Base-by-base conservation (phyloP, 1,139 yeast species). In the Kodamaea ohmeri region DNA sequence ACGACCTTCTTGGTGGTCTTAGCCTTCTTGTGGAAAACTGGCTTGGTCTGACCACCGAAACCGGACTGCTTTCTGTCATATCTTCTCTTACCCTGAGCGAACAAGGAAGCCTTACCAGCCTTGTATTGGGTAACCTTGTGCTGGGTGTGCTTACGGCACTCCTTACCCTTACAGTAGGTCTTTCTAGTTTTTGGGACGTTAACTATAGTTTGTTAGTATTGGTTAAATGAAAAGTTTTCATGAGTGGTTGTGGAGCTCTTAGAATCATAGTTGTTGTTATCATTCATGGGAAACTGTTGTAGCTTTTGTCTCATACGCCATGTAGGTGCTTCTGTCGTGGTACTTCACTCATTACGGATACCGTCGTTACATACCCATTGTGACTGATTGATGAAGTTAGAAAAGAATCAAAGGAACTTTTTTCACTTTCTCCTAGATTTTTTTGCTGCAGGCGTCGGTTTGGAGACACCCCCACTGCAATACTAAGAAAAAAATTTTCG, bases 31-130 rank as follows among this genome's bases (percentile, higher is more conserved):
- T 89, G 97, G 97, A 92, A 92, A 78, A 94, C 87, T 71, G 86
- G 98, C 83, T 89, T 92, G 78, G 98, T 92, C 81, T 92, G 99
- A 87, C 99, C 99, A 87, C 99, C 99, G 78, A 82, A 92, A 88
- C 99, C 99, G 67, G 87, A 73, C 81, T 92, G 98, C 80, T 92
- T 92, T 78, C 99, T 95, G 94, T 94, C 98, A 80, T 92, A 92
- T 82, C 99, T 90, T 83, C 99, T 88, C 90, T 94, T 94, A 84
- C 99, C 99, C 80, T 92, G 97, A 61, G 97, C 97, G 71, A 82
- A 89, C 67, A 90, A 83, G 57, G 97, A 90, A 71, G 97, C 97
- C 82, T 92, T 92, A 79, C 98, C 98, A 70, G 97, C 96, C 77
- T 92, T 92, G 95, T 92, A 94, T 82, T 92, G 99, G 75, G 98